phyloP scores from a whole-genome alignment of 1,139 yeast species.

The Nakaseomyces uthaithaninus region DNA sequence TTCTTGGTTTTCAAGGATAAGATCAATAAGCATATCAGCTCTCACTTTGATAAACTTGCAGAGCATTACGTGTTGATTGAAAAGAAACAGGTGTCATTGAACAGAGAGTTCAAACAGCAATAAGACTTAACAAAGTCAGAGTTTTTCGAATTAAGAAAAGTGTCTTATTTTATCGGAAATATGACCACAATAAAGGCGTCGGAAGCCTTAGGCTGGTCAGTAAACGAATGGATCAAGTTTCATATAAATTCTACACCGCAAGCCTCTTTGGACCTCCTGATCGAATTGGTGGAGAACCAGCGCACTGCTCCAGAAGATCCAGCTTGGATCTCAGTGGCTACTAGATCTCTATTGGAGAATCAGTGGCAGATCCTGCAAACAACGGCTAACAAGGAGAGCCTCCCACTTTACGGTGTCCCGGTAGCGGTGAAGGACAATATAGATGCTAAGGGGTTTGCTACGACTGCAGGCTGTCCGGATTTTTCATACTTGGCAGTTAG shows the following conservation, averaged over 20 bases:
- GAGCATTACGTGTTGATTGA: too few relatives aligned
- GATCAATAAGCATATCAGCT: too few relatives aligned
- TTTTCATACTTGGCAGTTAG: constrained; percentile 55
- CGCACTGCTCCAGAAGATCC: constrained; percentile 49
- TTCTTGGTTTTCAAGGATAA: too few relatives aligned
- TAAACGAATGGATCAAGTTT: constrained; percentile 61
- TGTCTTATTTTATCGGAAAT: constrained; percentile 1
- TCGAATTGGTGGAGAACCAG: constrained; percentile 43
- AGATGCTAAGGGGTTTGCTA: constrained; percentile 70
- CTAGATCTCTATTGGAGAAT: constrained; percentile 49
- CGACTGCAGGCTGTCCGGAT: constrained; percentile 95
- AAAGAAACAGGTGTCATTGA: too few relatives aligned
- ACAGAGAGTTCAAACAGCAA: too few relatives aligned
- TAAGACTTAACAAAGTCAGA: too few relatives aligned
- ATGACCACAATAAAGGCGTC: constrained; percentile 7
- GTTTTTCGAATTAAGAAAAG: too few relatives aligned
- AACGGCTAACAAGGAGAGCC: constrained; percentile 41
- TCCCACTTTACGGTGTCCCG: constrained; percentile 73
- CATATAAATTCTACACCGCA: constrained; percentile 57
- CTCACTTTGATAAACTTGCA: too few relatives aligned
- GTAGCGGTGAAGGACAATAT: constrained; percentile 91
- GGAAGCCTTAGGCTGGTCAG: constrained; percentile 47
- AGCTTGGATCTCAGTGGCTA: constrained; percentile 81
- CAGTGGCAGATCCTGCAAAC: constrained; percentile 78
- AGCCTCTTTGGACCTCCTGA: constrained; percentile 47